These are phyloP conservation scores for Ramalina intermedia DNA, from an alignment of 495 filamentous ascomycete genomes.

Conservation along the genomic window DNA sequence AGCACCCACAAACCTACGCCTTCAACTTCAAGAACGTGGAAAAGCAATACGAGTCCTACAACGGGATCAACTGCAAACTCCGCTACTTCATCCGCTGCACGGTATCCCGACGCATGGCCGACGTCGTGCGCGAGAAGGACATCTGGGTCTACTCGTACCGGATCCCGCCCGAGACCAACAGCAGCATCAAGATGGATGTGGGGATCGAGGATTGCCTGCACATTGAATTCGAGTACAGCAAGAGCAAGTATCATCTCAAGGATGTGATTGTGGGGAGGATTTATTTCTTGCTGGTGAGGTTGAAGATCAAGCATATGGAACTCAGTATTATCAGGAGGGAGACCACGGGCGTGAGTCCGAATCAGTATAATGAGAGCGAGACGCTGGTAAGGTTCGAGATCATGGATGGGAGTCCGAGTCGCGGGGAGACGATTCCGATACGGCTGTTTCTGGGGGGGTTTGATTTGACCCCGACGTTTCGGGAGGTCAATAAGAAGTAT, in stretches of 20 bases:
- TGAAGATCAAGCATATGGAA: constrained; percentile 99
- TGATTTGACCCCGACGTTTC: constrained; percentile 94
- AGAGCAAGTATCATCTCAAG: constrained; percentile 97
- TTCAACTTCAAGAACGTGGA: constrained; percentile 99
- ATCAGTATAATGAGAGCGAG: constrained; percentile 99
- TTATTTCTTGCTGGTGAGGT: constrained; percentile 92
- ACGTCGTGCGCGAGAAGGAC: constrained; percentile 97
- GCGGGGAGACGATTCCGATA: constrained; percentile 90
- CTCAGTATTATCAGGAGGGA: constrained; percentile 93
- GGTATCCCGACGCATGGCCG: constrained; percentile 89
- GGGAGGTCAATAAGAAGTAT: constrained; percentile 99
- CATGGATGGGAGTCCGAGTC: constrained; percentile 5
- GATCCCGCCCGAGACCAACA: constrained; percentile 95
- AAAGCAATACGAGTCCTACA: constrained; percentile 99
- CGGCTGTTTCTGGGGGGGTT: constrained; percentile 95
- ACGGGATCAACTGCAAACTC: constrained; percentile 97
- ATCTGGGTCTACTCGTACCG: constrained; percentile 99
- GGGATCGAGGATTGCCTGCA: constrained; percentile 98
- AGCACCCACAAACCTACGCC: constrained; percentile 95
- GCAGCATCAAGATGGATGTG: constrained; percentile 99
- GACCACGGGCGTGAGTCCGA: constrained; percentile 95
- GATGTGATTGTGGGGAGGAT: constrained; percentile 98
- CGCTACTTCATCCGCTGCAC: constrained; percentile 97
- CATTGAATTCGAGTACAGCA: constrained; percentile 99
- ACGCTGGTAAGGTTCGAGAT: constrained; percentile 96